phyloP scores from a whole-genome alignment of 2,329 filamentous ascomycete genomes.

The Fusarium drepaniforme region DNA sequence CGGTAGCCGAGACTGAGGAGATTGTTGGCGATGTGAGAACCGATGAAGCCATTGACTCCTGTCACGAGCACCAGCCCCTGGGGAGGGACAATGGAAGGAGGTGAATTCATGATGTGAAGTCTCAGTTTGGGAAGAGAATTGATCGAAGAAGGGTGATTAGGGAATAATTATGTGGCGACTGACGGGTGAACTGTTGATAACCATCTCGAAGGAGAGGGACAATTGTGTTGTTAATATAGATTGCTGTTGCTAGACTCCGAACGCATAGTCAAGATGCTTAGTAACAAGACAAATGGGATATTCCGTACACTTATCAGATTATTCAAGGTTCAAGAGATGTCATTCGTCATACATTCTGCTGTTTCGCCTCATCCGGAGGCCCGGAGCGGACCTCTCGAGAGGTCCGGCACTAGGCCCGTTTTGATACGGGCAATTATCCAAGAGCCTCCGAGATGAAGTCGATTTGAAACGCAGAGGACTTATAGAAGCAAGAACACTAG shows the following conservation, averaged over 20 bases:
- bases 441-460: no score
- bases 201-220: neutral
- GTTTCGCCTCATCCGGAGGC: neutral
- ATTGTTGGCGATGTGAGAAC: neutral
- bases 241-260: neutral
- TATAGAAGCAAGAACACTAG: no score
- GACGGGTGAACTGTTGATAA: neutral
- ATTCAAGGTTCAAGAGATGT: neutral
- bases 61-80: neutral
- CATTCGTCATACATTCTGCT: neutral
- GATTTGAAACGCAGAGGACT: no score
- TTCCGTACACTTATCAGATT: neutral
- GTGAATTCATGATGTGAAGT: neutral
- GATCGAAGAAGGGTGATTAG: neutral
- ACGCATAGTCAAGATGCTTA: neutral
- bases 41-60: conserved; percentile 5
- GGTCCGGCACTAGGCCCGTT: neutral
- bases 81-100: neutral
- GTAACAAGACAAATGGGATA: neutral
- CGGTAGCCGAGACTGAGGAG: neutral
- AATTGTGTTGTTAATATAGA: neutral
- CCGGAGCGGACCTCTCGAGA: neutral
- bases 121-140: no score
- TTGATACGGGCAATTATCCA: neutral
- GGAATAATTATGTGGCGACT: neutral